Evolutionary conservation across 805 yeast species (phyloP).

Genomic region (Zygosaccharomyces bisporus): DNA sequence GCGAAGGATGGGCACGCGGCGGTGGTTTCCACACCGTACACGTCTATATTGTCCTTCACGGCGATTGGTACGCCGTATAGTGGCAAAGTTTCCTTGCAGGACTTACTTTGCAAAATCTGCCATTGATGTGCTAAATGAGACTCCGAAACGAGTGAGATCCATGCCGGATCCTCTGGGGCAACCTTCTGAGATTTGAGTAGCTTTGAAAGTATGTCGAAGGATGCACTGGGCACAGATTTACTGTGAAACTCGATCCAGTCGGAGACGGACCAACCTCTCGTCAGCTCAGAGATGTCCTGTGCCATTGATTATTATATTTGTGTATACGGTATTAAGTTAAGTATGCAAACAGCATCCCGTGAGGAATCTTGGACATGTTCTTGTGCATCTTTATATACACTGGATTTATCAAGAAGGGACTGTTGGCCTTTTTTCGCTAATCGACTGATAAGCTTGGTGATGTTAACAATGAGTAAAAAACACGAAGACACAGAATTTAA

Average conservation of each 20-base stretch:
- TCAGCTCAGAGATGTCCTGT: slow-evolving; percentile 6
- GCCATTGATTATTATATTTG: not conserved
- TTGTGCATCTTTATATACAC: not conserved
- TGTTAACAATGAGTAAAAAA: not conserved
- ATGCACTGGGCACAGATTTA: slow-evolving; percentile 56
- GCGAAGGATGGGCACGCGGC: slow-evolving; percentile 91
- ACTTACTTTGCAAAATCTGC: slow-evolving; percentile 62
- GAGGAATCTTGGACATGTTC: not conserved
- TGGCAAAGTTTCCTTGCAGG: slow-evolving; percentile 52
- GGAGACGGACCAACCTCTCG: slow-evolving; percentile 69
- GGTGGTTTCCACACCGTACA: slow-evolving; percentile 73
- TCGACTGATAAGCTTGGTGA: slow-evolving; percentile 5
- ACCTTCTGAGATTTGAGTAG: slow-evolving; percentile 46
- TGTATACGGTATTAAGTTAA: not conserved
- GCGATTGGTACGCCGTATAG: slow-evolving; percentile 95
- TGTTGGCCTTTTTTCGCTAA: not conserved
- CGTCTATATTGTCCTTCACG: slow-evolving; percentile 93
- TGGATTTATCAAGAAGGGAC: not conserved
- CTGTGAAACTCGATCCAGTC: slow-evolving; percentile 76
- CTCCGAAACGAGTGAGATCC: slow-evolving; percentile 75
- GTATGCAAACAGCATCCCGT: not conserved
- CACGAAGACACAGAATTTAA: not conserved
- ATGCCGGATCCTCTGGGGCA: slow-evolving; percentile 70
- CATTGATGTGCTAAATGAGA: slow-evolving; percentile 74
- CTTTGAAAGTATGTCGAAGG: slow-evolving; percentile 46